Conservation (phyloP, 768 basidiomycete genomes). For the Gymnopilus dilepis region DNA sequence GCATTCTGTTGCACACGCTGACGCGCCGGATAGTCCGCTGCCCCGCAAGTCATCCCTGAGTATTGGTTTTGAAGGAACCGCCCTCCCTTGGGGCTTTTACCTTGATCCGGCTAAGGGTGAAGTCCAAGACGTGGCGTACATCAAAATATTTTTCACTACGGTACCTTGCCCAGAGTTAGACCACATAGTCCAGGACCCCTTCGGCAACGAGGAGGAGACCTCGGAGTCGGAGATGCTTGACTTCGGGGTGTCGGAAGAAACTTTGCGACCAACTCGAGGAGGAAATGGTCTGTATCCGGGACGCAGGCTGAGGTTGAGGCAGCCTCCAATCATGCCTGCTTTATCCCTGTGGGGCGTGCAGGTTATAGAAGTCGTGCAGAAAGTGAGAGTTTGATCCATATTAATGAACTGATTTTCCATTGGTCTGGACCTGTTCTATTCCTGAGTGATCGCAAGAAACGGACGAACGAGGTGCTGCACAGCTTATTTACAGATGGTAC, state of each 20-base stretch:
- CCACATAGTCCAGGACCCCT: neutral
- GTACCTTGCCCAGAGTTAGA: constrained; percentile 4
- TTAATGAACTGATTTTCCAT: neutral
- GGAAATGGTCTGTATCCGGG: neutral
- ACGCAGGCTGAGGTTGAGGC: neutral
- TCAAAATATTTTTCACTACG: constrained; percentile 3
- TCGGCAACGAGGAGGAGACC: neutral
- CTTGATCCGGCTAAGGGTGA: constrained; percentile 1
- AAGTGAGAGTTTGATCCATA: neutral
- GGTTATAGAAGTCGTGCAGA: neutral
- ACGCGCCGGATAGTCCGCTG: neutral
- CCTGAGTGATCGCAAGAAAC: constrained; percentile 1
- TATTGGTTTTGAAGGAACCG: constrained; percentile 1
- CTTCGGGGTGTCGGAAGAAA: neutral
- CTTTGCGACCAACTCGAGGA: neutral
- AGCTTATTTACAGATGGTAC: neutral
- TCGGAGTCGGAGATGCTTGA: constrained; percentile 3
- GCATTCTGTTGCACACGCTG: neutral
- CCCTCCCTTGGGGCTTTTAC: constrained; percentile 1
- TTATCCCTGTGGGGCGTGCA: neutral
- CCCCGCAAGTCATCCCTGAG: neutral
- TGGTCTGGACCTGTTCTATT: neutral
- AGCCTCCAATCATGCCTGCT: neutral
- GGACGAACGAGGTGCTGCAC: neutral
- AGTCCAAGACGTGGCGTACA: neutral